Evolutionary conservation across 441 rosid species (phyloP).

Genomic region (Euphorbia celastroides): DNA sequence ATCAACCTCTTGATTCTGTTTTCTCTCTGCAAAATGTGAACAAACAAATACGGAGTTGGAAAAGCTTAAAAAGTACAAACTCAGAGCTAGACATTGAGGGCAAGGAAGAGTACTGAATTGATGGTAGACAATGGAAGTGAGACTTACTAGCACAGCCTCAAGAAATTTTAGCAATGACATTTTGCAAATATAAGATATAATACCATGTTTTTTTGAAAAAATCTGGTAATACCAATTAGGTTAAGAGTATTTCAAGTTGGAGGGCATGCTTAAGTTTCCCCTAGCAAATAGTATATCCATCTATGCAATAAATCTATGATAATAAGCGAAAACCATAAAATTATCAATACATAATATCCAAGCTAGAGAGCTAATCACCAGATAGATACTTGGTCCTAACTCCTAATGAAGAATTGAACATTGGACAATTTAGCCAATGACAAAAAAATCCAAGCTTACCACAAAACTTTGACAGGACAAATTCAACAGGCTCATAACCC

Average conservation of each 20-base stretch:
- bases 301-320: not conserved
- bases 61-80: constrained; percentile 7
- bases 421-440: not conserved
- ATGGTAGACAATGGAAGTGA: not conserved
- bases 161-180: not conserved
- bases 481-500: constrained; percentile 75
- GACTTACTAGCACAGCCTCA: not conserved
- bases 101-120: not conserved
- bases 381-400: constrained; percentile 1
- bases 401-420: not conserved
- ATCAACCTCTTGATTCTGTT: constrained; percentile 52
- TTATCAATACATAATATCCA: not conserved
- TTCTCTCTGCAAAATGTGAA: constrained; percentile 44
- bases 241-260: not conserved
- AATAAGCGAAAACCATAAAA: not conserved
- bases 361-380: not conserved
- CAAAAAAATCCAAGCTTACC: constrained; percentile 46
- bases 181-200: too few species aligned
- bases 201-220: too few species aligned
- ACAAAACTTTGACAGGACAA: constrained; percentile 76
- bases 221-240: not conserved
- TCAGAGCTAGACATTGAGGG: constrained; percentile 4
- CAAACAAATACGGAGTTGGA: constrained; percentile 18
- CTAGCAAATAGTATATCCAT: not conserved
- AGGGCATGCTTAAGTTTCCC: not conserved